Percentiles rank a stretch among this genome's conserved stretches.
Evolutionary conservation across 2,329 filamentous ascomycete species (phyloP).

Genomic region (Diaporthe citriasiana): DNA sequence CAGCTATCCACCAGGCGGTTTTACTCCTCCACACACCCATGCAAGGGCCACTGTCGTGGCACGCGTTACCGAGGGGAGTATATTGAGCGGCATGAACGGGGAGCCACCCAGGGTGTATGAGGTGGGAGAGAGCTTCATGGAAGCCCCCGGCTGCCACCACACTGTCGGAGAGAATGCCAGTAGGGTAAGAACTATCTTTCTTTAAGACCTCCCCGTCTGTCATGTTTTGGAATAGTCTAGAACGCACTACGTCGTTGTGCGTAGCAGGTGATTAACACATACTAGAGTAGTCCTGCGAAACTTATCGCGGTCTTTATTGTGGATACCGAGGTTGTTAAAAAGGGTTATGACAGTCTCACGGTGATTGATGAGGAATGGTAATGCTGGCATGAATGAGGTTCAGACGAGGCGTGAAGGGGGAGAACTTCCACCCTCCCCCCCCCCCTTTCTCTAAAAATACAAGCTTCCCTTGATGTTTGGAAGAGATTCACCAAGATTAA

Average conservation of each 20-base stretch:
- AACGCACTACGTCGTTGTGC: too few species aligned
- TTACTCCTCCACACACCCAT: conserved; percentile 7
- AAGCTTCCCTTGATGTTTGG: too few species aligned
- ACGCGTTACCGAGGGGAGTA: neutral
- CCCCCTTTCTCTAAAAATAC: too few species aligned
- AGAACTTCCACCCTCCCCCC: neutral
- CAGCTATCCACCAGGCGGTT: neutral
- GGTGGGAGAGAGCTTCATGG: neutral
- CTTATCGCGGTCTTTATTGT: conserved; percentile 5
- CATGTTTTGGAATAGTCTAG: too few species aligned
- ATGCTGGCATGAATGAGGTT: neutral
- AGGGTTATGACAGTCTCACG: neutral
- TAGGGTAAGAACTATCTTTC: too few species aligned
- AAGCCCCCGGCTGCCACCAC: neutral
- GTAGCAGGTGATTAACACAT: too few species aligned
- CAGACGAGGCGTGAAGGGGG: too few species aligned
- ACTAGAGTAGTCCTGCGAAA: neutral
- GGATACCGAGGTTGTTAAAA: neutral
- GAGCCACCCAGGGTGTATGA: neutral
- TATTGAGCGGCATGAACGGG: conserved; percentile 23
- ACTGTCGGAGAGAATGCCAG: neutral
- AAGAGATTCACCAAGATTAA: neutral
- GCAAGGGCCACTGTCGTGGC: conserved; percentile 7
- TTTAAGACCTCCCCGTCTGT: too few species aligned
- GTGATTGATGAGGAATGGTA: conserved; percentile 2